Percentiles rank a stretch among this genome's conserved stretches.
Conservation (phyloP, 2,329 filamentous ascomycete species). For the Aureobasidium pullulans region DNA sequence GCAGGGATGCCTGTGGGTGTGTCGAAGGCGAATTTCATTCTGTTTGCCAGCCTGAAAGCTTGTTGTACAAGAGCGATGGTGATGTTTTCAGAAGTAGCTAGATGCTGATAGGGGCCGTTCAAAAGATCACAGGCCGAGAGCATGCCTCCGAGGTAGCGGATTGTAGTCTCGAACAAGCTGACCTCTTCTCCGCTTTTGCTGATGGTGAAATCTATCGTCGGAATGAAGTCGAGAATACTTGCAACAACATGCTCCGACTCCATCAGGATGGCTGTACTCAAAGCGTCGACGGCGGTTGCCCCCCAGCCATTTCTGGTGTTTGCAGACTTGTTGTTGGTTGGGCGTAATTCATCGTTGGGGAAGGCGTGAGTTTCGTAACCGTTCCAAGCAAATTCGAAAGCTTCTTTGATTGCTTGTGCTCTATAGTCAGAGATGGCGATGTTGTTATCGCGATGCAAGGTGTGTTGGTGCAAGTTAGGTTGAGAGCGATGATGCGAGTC, state of each 20-base stretch:
- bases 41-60: slow-evolving; percentile 61
- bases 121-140: slow-evolving; percentile 70
- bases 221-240: slow-evolving; percentile 63
- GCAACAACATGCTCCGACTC: slow-evolving; percentile 58
- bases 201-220: slow-evolving; percentile 61
- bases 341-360: slow-evolving; percentile 67
- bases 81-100: slow-evolving; percentile 27
- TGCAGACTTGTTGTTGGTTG: slow-evolving; percentile 55
- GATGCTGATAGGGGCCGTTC: slow-evolving; percentile 47
- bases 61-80: slow-evolving; percentile 59
- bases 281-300: slow-evolving; percentile 70
- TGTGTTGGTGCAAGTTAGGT: neutral
- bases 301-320: slow-evolving; percentile 81
- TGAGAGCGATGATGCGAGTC: neutral
- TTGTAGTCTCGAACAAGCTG: slow-evolving; percentile 84
- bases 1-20: slow-evolving; percentile 68
- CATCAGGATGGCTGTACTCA: slow-evolving; percentile 76
- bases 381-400: slow-evolving; percentile 64
- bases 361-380: slow-evolving; percentile 57
- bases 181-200: slow-evolving; percentile 46
- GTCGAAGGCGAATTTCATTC: slow-evolving; percentile 69
- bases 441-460: neutral
- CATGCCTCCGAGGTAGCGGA: slow-evolving; percentile 76
- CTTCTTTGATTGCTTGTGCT: slow-evolving; percentile 52
- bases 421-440: neutral